phyloP scores from a whole-genome alignment of 176 grass and related monocot genomes.

The Ensete glaucum region DNA sequence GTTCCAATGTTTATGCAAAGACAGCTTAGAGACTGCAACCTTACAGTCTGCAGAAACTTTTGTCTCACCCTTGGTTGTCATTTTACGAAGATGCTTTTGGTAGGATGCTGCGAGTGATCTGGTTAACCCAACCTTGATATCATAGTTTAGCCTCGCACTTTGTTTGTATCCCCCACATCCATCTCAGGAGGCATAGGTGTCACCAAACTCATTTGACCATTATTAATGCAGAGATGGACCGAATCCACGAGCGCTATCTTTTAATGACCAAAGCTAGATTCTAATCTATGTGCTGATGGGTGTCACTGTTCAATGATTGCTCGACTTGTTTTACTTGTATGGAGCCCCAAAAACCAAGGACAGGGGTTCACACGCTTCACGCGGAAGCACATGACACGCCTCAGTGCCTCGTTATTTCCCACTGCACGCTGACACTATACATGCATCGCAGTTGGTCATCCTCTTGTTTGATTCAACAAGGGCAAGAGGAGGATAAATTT shows the following conservation, averaged over 20 bases:
- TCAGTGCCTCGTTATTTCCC: too few relatives aligned
- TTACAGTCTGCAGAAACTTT: neutral
- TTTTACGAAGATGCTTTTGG: neutral
- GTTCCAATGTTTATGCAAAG: too few relatives aligned
- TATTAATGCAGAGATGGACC: neutral
- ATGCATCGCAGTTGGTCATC: too few relatives aligned
- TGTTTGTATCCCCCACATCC: neutral
- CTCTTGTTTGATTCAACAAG: too few relatives aligned
- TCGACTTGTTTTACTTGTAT: neutral
- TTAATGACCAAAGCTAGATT: neutral
- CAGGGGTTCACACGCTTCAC: neutral
- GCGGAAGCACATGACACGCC: neutral
- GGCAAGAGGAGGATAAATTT: too few relatives aligned
- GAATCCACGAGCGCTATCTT: neutral
- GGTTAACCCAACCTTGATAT: neutral
- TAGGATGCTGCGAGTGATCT: neutral
- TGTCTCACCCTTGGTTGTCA: neutral
- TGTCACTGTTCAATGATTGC: constrained; percentile 7
- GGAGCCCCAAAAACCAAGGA: neutral
- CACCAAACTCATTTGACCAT: neutral
- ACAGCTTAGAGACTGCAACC: too few relatives aligned
- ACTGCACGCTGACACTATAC: too few relatives aligned
- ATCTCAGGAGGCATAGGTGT: neutral
- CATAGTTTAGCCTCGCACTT: neutral
- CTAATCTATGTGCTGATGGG: neutral